Evolutionary conservation across 176 grass and related monocot genomes (phyloP), one percentile per base, ranked within the genome.

Genomic region (Cenchrus fungigraminus): DNA sequence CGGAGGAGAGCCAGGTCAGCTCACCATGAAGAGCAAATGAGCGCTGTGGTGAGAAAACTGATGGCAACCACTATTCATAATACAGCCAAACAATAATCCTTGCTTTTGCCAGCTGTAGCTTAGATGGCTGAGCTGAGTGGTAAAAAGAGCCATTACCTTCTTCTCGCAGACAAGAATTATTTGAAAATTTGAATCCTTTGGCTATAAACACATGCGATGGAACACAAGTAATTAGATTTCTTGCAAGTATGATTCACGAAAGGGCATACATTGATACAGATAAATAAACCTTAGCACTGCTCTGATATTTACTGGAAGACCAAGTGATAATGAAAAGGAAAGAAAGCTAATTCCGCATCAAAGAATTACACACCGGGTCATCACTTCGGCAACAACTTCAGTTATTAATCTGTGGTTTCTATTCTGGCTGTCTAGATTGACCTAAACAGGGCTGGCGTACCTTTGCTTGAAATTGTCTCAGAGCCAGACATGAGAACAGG

Each of bases 401-500:
- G 4, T 77, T 67, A 55, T 79, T 83, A 78, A 87, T 67, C 29
- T 37, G 51, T 9, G 28, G 19, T 61, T 83, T 8, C 71, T 79
- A 34, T 77, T 79, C 31, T 87, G 58, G 29, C 47, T 83, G 22
- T 20, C n/a, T 81, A 98, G 96, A 91, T 98, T 34, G 96, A 95
- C 74, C 84, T 98, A 76, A 98, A 98, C 13, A 92, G 96, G 67
- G 97, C 93, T 20, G 93, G 97, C 0, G 97, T 98, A 12, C 97
- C 97, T 90, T 95, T 94, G 83, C 90, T 98, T 17, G 93, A 98
- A 88, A 90, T 94, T 79, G 91, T 97, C 62, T 97, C 94, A 11
- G 94, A 97, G 80, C 89, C 91, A 15, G 87, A 94, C 83, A 97
- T 94, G 94, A 94, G 94, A 73, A 92, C 81, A 74, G 89, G 94